Percentiles rank a stretch among this genome's conserved stretches.
These are phyloP conservation scores for Apiospora aurea DNA, from an alignment of 2,329 filamentous ascomycete species.

Conservation along the genomic window DNA sequence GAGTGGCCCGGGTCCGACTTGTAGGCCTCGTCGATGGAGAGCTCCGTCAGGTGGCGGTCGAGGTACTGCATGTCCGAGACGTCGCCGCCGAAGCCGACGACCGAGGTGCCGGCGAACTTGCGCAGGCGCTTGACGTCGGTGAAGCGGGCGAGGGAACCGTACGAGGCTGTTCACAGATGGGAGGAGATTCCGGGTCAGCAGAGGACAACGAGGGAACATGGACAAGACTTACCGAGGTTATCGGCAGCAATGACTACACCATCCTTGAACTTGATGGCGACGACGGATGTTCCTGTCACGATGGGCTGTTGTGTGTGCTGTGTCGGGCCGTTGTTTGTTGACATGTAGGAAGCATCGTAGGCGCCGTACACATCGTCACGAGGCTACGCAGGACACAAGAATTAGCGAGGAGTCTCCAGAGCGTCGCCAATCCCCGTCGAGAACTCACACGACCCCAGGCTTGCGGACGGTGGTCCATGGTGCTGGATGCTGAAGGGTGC, in stretches of 20 bases:
- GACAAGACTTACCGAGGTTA: constrained; percentile 76
- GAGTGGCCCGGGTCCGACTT: constrained; percentile 54
- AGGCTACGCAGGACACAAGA: constrained; percentile 63
- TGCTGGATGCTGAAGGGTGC: constrained; percentile 31
- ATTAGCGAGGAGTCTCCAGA: background rate
- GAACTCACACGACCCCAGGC: constrained; percentile 73
- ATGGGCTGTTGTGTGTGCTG: constrained; percentile 91
- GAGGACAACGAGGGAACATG: constrained; percentile 19
- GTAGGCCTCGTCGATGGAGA: constrained; percentile 91
- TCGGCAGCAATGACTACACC: constrained; percentile 97
- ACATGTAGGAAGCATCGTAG: constrained; percentile 88
- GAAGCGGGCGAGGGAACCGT: constrained; percentile 96
- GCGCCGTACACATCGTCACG: constrained; percentile 96
- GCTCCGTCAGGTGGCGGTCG: constrained; percentile 85
- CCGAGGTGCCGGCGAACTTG: constrained; percentile 80
- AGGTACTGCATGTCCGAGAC: constrained; percentile 99
- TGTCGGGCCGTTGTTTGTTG: constrained; percentile 68
- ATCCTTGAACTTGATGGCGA: constrained; percentile 94
- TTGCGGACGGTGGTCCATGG: constrained; percentile 77
- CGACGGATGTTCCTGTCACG: constrained; percentile 94
- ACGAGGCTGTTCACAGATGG: constrained; percentile 73
- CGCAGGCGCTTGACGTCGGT: constrained; percentile 95
- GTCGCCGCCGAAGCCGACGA: constrained; percentile 95
- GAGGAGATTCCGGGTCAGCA: background rate
- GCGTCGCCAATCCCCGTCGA: constrained; percentile 17